A percentile compares a stretch with the other conserved stretches of the same genome.
phyloP scores from a whole-genome alignment of 345 rosid species.

The Camelina neglecta region DNA sequence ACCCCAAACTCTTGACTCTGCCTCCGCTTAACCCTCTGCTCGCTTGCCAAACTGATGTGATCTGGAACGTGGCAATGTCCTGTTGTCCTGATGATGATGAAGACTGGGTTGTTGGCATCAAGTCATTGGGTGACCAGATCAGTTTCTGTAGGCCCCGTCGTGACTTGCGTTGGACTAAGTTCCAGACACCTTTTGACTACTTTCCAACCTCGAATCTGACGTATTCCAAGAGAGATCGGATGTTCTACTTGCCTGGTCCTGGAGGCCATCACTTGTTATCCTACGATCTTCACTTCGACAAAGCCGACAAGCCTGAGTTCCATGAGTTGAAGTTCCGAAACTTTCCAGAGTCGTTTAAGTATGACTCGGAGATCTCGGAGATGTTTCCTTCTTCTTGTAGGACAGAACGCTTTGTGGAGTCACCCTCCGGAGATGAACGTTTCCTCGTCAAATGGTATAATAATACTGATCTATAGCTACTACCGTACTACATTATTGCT shows the following conservation, averaged over 20 bases:
- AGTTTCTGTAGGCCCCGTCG: slow-evolving; percentile 19
- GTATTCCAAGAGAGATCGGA: slow-evolving; percentile 7
- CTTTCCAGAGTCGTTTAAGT: slow-evolving; percentile 5
- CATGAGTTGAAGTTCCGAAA: slow-evolving; percentile 8
- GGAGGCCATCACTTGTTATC: slow-evolving; percentile 24
- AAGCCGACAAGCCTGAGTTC: slow-evolving; percentile 4
- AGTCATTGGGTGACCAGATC: slow-evolving; percentile 27
- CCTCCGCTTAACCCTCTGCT: slow-evolving; percentile 1
- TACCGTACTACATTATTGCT: background rate
- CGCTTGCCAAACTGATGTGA: slow-evolving; percentile 23
- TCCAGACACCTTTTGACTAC: background rate
- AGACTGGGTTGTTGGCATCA: slow-evolving; percentile 25
- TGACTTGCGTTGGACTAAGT: slow-evolving; percentile 31
- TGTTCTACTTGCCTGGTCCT: slow-evolving; percentile 28
- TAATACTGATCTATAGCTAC: background rate
- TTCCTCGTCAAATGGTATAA: slow-evolving; percentile 30
- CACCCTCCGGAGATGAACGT: slow-evolving; percentile 26
- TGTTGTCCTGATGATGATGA: slow-evolving; percentile 18
- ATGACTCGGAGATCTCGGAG: background rate
- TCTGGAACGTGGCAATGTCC: slow-evolving; percentile 35
- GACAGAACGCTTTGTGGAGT: slow-evolving; percentile 19
- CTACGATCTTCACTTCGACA: slow-evolving; percentile 9
- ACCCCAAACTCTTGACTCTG: slow-evolving; percentile 20
- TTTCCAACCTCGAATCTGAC: slow-evolving; percentile 18
- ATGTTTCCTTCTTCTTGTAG: slow-evolving; percentile 15